A percentile compares a stretch with the other conserved stretches of the same genome.
phyloP scores from a whole-genome alignment of 2,329 filamentous ascomycete genomes.

The Apiospora hydei region DNA sequence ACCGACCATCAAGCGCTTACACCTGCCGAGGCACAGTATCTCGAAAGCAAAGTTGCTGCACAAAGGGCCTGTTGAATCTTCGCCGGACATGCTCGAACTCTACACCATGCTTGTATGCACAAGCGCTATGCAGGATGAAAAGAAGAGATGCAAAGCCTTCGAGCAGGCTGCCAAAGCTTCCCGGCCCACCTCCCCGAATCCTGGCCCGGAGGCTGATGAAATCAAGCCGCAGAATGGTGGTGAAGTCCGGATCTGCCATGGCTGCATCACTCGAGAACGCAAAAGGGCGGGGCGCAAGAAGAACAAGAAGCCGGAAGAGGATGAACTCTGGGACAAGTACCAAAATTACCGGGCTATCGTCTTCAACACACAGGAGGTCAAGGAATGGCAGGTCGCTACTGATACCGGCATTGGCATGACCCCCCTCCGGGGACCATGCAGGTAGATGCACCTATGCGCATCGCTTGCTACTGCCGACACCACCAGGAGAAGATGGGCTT shows the following conservation, averaged over 20 bases:
- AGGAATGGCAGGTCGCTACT: constrained; percentile 75
- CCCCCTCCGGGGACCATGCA: constrained; percentile 67
- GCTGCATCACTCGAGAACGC: constrained; percentile 90
- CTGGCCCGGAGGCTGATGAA: constrained; percentile 66
- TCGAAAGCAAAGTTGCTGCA: constrained; percentile 91
- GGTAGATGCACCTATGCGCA: constrained; percentile 89
- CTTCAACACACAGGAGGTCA: constrained; percentile 88
- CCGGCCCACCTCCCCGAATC: constrained; percentile 38
- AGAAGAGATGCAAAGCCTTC: constrained; percentile 73
- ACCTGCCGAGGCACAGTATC: constrained; percentile 88
- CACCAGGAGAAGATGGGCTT: constrained; percentile 94
- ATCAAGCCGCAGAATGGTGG: constrained; percentile 84
- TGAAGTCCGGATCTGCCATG: constrained; percentile 89
- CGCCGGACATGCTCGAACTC: constrained; percentile 79
- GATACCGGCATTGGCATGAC: constrained; percentile 54
- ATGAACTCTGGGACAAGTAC: constrained; percentile 83
- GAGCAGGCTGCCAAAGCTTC: constrained; percentile 58
- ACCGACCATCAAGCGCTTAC: constrained; percentile 77
- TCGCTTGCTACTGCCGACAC: constrained; percentile 96
- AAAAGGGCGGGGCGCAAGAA: constrained; percentile 94
- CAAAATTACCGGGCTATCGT: constrained; percentile 85
- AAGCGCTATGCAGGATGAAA: constrained; percentile 82
- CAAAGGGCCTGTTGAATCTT: constrained; percentile 70
- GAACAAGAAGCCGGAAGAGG: constrained; percentile 90
- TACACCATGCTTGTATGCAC: constrained; percentile 87